phyloP scores from a whole-genome alignment of 148 eudicot species.

The Dianthus caryophyllus region DNA sequence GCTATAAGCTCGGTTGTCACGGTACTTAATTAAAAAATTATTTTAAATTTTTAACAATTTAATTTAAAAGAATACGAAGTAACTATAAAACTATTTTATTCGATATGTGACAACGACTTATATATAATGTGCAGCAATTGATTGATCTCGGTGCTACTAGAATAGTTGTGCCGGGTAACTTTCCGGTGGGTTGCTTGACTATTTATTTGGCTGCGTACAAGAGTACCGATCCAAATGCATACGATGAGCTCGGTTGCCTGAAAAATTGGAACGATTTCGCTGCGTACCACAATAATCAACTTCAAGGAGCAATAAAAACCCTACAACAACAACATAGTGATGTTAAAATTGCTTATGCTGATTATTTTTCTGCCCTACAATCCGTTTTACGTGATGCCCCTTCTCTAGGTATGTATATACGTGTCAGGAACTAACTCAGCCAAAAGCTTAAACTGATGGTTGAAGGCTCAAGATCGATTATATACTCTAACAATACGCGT shows the following conservation, averaged over 20 bases:
- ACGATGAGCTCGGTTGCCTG: conserved; percentile 25
- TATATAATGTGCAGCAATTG: conserved; percentile 19
- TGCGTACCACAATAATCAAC: conserved; percentile 25
- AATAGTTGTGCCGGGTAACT: conserved; percentile 30
- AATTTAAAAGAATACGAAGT: too few relatives aligned
- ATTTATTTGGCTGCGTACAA: conserved; percentile 1
- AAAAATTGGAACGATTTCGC: conserved; percentile 30
- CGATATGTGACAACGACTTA: background rate
- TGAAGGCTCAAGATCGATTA: too few relatives aligned
- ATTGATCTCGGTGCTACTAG: conserved; percentile 22
- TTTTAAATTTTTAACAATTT: too few relatives aligned
- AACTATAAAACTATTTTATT: background rate
- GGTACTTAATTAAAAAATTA: conserved; percentile 13
- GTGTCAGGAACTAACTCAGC: too few relatives aligned
- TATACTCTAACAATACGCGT: too few relatives aligned
- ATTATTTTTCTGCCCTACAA: conserved; percentile 34
- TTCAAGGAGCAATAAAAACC: conserved; percentile 22
- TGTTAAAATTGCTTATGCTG: conserved; percentile 37
- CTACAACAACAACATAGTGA: conserved; percentile 26
- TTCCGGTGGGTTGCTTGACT: conserved; percentile 31
- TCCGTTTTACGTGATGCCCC: conserved; percentile 14
- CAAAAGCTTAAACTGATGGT: too few relatives aligned
- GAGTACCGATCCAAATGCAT: conserved; percentile 18
- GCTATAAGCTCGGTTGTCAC: conserved; percentile 14
- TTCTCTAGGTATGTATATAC: conserved; percentile 17